Evolutionary conservation across 768 basidiomycete species (phyloP).

Genomic region (Boletellus ananas): DNA sequence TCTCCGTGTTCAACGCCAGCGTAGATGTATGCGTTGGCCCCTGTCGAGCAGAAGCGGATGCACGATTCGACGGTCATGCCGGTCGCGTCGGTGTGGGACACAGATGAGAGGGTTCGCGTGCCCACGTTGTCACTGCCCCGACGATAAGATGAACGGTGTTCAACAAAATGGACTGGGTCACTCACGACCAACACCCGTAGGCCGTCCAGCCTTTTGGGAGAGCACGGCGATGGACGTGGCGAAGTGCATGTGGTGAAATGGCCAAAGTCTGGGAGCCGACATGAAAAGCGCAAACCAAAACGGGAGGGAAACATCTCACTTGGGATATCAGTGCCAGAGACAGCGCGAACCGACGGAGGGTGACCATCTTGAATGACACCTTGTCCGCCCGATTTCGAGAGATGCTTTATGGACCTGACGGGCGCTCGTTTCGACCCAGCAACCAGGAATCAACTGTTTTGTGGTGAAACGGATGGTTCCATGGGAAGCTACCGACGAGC

Average conservation of each 20-base stretch:
- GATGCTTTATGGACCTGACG: slow-evolving; percentile 10
- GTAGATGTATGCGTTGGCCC: slow-evolving; percentile 44
- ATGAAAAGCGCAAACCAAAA: background rate
- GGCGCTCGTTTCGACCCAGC: slow-evolving; percentile 6
- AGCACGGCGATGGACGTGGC: slow-evolving; percentile 10
- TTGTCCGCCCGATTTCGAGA: background rate
- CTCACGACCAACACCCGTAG: slow-evolving; percentile 60
- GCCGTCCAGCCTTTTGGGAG: slow-evolving; percentile 57
- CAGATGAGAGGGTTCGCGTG: slow-evolving; percentile 55
- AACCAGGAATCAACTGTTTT: background rate
- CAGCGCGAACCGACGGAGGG: slow-evolving; percentile 1
- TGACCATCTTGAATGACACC: slow-evolving; percentile 7
- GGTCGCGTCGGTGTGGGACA: slow-evolving; percentile 41
- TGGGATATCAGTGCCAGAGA: slow-evolving; percentile 1
- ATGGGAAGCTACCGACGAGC: too few species aligned
- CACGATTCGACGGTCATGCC: slow-evolving; percentile 62
- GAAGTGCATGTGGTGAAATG: background rate
- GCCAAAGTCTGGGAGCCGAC: slow-evolving; percentile 8
- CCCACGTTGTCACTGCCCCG: slow-evolving; percentile 48
- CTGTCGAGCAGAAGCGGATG: slow-evolving; percentile 40
- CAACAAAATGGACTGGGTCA: background rate
- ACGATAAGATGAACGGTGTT: too few species aligned
- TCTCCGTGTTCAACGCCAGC: slow-evolving; percentile 68
- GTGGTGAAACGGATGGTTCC: too few species aligned
- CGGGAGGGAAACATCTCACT: background rate